These are phyloP conservation scores for Phytophthora megakarya DNA, from an alignment of 352 stramenopile species.

Conservation along the genomic window DNA sequence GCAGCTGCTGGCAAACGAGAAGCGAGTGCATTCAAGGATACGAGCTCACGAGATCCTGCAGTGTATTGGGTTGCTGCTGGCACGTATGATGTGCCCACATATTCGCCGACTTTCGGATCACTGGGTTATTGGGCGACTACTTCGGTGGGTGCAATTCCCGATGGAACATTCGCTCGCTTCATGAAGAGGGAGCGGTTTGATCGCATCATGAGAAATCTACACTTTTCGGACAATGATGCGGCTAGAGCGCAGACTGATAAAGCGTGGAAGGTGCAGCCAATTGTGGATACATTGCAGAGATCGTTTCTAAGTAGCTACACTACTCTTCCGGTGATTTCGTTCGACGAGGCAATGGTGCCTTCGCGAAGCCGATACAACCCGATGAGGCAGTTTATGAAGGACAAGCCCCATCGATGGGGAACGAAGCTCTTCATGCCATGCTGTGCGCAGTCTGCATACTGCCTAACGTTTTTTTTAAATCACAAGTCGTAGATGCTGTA, in stretches of 20 bases:
- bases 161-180: slow-evolving; percentile 12
- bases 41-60: background rate
- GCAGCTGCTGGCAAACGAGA: background rate
- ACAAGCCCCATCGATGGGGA: slow-evolving; percentile 18
- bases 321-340: background rate
- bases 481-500: background rate
- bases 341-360: slow-evolving; percentile 20
- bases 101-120: background rate
- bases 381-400: slow-evolving; percentile 27
- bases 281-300: slow-evolving; percentile 13
- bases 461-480: too few relatives aligned
- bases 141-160: background rate
- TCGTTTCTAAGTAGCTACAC: slow-evolving; percentile 10
- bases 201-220: slow-evolving; percentile 4
- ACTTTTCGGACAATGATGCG: slow-evolving; percentile 13
- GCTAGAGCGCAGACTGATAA: background rate
- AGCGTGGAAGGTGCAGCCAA: slow-evolving; percentile 8
- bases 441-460: background rate
- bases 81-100: background rate
- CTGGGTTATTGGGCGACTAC: slow-evolving; percentile 18
- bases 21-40: background rate
- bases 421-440: slow-evolving; percentile 29
- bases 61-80: slow-evolving; percentile 1
- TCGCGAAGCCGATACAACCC: slow-evolving; percentile 10
- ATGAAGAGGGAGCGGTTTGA: slow-evolving; percentile 17